Percentiles rank a stretch among this genome's conserved stretches.
Conservation (phyloP, 2,329 filamentous ascomycete species). For the Harringtonia lauricola region DNA sequence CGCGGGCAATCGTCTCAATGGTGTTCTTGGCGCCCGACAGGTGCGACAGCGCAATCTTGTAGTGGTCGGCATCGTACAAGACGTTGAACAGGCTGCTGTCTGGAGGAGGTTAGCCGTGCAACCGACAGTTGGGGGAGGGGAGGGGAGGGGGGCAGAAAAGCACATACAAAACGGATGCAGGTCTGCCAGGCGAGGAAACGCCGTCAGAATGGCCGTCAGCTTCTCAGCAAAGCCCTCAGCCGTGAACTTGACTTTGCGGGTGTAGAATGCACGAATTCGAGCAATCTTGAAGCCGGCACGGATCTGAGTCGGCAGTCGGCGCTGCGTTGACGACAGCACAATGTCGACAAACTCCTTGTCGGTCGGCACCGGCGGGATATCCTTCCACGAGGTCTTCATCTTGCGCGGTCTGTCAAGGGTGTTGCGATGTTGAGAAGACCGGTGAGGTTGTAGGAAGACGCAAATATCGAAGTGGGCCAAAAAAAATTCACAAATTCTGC, state of each 20-base stretch:
- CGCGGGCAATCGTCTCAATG: conserved; percentile 89
- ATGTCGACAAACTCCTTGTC: conserved; percentile 96
- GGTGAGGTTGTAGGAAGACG: neutral
- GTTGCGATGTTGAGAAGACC: neutral
- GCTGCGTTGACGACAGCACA: conserved; percentile 85
- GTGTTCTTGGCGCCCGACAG: conserved; percentile 91
- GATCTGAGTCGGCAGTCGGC: conserved; percentile 81
- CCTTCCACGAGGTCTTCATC: conserved; percentile 37
- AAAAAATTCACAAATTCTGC: conserved; percentile 5
- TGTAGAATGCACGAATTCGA: conserved; percentile 88
- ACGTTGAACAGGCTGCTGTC: conserved; percentile 80
- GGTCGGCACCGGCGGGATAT: conserved; percentile 80
- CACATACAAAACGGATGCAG: conserved; percentile 82
- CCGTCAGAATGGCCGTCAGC: conserved; percentile 79
- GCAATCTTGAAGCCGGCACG: conserved; percentile 92
- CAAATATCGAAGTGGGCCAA: neutral
- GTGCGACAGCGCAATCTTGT: conserved; percentile 92
- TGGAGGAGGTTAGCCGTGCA: conserved; percentile 9
- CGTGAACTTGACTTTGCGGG: conserved; percentile 95
- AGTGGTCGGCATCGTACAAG: conserved; percentile 96
- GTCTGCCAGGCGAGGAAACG: conserved; percentile 84
- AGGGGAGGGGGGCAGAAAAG: neutral
- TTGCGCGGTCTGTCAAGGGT: neutral
- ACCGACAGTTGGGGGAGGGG: neutral
- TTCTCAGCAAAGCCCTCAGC: conserved; percentile 81